Base-by-base conservation (phyloP, 805 yeast genomes). In the Diddensiella caesifluorescens region DNA sequence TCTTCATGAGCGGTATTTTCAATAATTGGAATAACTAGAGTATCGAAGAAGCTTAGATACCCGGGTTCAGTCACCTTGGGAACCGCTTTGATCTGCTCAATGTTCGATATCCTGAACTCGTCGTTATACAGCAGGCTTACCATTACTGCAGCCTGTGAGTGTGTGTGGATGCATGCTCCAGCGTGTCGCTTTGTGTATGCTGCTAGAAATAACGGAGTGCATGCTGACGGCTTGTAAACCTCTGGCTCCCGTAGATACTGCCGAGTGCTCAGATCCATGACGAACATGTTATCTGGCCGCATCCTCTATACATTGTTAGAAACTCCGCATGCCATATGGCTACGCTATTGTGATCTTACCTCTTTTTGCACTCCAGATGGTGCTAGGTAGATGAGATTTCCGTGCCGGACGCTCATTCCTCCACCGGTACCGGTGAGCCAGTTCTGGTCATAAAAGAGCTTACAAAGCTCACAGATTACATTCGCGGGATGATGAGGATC, bases 341-440 rank as follows among this genome's bases (percentile, higher is more conserved):
- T 9, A 16, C 9, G 46, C 16, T 22, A 27, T 20, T 33, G 6
- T 16, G 10, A 6, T 32, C 56, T 2, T 40, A 57, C 61, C 60
- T 89, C 97, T 65, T 89, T 89, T 59, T 89, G 96, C 5, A 89
- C 95, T 1, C 97, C 97, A n/a, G 95, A 83, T 3, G 97, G 97
- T 0, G 97, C 94, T 30, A 89, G 72, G 60, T 73, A 89, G 13
- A 85, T 75, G 16, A 66, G 54, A 46, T 77, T 70, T 42, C 59
- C 65, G 37, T 75, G 70, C 41, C 80, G 64, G 38, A 89, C 81
- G 23, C 95, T 83, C 53, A 90, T 81, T 2, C 97, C 97, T 23
- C 97, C 97, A 2, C 95, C 97, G 1, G 97, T 90, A 2, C 97
- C 97, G 0, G 95, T 80, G 52, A 86, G 90, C 95, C 96, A 88